Conservation (phyloP, 495 filamentous ascomycete genomes). For the Penicillium mononematosum region DNA sequence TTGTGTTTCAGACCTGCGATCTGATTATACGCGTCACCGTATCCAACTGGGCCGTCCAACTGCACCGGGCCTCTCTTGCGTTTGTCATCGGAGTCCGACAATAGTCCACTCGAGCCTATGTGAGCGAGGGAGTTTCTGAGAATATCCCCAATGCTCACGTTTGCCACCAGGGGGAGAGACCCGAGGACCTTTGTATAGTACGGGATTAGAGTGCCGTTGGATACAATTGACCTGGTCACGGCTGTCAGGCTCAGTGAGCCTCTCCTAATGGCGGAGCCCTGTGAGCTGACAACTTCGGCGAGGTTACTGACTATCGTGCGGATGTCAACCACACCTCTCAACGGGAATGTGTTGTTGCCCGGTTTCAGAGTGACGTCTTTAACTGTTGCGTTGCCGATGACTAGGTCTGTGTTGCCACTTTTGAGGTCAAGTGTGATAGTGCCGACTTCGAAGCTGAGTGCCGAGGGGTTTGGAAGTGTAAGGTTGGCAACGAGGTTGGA, state of each 20-base stretch:
- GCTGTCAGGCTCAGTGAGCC: slow-evolving; percentile 35
- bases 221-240: slow-evolving; percentile 28
- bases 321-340: slow-evolving; percentile 43
- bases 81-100: slow-evolving; percentile 7
- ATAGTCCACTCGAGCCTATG: slow-evolving; percentile 13
- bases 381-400: slow-evolving; percentile 55
- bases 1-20: slow-evolving; percentile 16
- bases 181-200: slow-evolving; percentile 40
- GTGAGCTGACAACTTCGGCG: slow-evolving; percentile 23
- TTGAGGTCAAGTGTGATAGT: slow-evolving; percentile 34
- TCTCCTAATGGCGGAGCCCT: slow-evolving; percentile 25
- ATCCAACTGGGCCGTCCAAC: slow-evolving; percentile 6
- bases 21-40: slow-evolving; percentile 6
- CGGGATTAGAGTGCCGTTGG: slow-evolving; percentile 32
- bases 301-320: slow-evolving; percentile 29
- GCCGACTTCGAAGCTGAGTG: slow-evolving; percentile 37
- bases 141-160: slow-evolving; percentile 28
- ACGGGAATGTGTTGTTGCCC: slow-evolving; percentile 55
- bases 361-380: slow-evolving; percentile 56
- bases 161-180: slow-evolving; percentile 30
- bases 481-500: slow-evolving; percentile 39
- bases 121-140: slow-evolving; percentile 35
- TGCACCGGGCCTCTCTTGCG: neutral
- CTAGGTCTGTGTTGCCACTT: slow-evolving; percentile 22
- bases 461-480: slow-evolving; percentile 39